These are phyloP conservation scores for Myochromella boudieri DNA, from an alignment of 768 basidiomycete species.

Conservation along the genomic window DNA sequence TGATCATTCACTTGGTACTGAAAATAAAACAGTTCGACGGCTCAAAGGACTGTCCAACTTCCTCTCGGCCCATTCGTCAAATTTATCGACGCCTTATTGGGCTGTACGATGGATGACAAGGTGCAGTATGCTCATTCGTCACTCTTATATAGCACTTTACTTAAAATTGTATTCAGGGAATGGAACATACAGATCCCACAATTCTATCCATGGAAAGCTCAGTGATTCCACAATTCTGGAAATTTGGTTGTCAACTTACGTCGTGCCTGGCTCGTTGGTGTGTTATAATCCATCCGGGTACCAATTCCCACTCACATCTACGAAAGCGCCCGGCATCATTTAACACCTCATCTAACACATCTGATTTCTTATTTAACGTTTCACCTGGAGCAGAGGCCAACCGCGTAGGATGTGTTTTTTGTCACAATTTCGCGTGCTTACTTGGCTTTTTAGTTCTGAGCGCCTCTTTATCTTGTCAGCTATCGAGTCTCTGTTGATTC, in stretches of 20 bases:
- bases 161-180: constrained; percentile 44
- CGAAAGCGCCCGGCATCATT: constrained; percentile 48
- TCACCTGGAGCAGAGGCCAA: constrained; percentile 59
- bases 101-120: constrained; percentile 48
- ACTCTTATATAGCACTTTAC: too few relatives aligned
- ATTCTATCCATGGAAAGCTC: constrained; percentile 56
- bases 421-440: background rate
- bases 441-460: constrained; percentile 27
- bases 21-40: constrained; percentile 44
- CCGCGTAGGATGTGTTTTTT: constrained; percentile 38
- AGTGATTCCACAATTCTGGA: constrained; percentile 51
- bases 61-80: constrained; percentile 65
- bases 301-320: background rate
- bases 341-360: constrained; percentile 56
- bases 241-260: constrained; percentile 51
- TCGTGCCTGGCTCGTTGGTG: constrained; percentile 50
- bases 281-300: constrained; percentile 9
- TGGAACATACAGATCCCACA: constrained; percentile 48
- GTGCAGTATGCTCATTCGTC: too few relatives aligned
- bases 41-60: constrained; percentile 62
- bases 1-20: background rate
- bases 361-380: constrained; percentile 52
- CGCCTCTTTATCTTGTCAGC: constrained; percentile 46
- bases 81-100: constrained; percentile 51
- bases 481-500: constrained; percentile 39